Evolutionary conservation across 2,329 filamentous ascomycete genomes (phyloP), one percentile per base, ranked within the genome.

Genomic region (Fusarium neocosmosporiellum): DNA sequence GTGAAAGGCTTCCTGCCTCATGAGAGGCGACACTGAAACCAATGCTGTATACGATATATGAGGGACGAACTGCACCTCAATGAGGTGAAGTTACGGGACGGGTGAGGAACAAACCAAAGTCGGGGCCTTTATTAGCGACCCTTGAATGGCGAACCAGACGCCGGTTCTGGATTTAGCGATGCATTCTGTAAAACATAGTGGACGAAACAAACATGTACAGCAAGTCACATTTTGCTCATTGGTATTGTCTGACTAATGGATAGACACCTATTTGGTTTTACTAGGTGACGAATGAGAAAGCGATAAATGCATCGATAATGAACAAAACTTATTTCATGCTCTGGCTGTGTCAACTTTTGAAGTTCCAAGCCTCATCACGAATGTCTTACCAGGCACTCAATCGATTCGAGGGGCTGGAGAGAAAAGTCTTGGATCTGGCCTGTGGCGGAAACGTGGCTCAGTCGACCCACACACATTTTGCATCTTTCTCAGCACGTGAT

Each of bases 401-500:
- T 31, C 27, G 11, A 13, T 50, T 53, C 7, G n/a, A 53, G 48
- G 27, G 48, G 48, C 48, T 53, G 46, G 46, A 20, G 27, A 31
- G 46, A 50, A 50, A 29, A 14, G 48, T 29, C 48, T 53, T 20
- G 27, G 18, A 20, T 53, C 24, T n/a, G 4, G 11, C 5, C 14
- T 65, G 65, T 72, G 66, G 61, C 65, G 59, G 2, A 41, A 11
- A 10, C 29, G 58, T 62, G 63, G 63, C 63, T 62, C 9, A 14
- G n/a, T 3, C 24, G 34, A 37, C 24, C 7, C 11, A 39, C 14
- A 16, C 16, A 16, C n/a, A 34, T 22, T 33, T 11, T n/a, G 5
- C 10, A 1, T 8, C 59, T 37, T 11, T 18, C 3, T 2, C 9
- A 18, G 59, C 76, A 78, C 76, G 77, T 78, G 77, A 62, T 53